Percentiles rank a stretch among this genome's conserved stretches.
Evolutionary conservation across 202 grass and related monocot genomes (phyloP).

Genomic region (Bolboschoenoplectus hybrid): DNA sequence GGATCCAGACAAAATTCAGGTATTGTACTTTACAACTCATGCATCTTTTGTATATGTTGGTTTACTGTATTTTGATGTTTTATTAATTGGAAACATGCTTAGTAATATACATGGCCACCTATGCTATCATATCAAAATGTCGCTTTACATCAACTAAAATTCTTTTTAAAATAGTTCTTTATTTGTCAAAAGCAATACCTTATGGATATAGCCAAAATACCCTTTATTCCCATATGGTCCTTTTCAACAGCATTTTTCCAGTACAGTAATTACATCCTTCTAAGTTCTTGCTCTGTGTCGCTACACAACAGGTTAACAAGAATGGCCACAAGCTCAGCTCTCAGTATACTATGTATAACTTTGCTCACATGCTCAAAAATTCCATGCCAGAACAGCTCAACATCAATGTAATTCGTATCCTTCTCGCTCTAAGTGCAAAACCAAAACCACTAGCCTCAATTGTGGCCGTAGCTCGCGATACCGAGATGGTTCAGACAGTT

Average conservation of each 20-base stretch:
- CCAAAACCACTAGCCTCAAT: slow-evolving; percentile 63
- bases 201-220: background rate
- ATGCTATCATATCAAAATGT: background rate
- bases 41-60: background rate
- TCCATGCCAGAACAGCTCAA: slow-evolving; percentile 70
- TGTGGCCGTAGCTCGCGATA: slow-evolving; percentile 75
- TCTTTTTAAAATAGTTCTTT: background rate
- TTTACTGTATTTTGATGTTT: background rate
- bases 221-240: background rate
- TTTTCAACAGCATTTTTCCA: background rate
- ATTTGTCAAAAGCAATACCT: background rate
- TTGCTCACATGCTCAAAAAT: slow-evolving; percentile 76
- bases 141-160: background rate
- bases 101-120: background rate
- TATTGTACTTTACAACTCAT: background rate
- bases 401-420: slow-evolving; percentile 61
- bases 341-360: slow-evolving; percentile 90
- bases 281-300: background rate
- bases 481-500: slow-evolving; percentile 52
- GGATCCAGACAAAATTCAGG: slow-evolving; percentile 40
- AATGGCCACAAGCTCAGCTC: slow-evolving; percentile 87
- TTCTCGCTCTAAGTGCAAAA: slow-evolving; percentile 53
- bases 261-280: background rate
- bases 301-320: slow-evolving; percentile 62
- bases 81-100: background rate